Conservation (phyloP, 2,329 filamentous ascomycete species). For the Parastagonospora nodorum region DNA sequence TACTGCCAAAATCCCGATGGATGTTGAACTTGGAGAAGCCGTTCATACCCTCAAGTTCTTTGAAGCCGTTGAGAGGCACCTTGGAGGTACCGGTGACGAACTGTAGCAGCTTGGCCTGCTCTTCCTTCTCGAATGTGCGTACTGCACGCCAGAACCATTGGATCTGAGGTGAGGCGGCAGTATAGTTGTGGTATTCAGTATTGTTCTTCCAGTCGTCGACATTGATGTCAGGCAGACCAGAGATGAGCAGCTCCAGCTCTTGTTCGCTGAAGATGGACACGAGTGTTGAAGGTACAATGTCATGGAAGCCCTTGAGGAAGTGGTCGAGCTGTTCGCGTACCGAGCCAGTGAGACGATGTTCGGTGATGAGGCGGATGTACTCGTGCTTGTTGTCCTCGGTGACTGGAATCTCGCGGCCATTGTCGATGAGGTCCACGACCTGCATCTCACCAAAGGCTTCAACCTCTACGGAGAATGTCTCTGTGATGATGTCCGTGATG, state of each 20-base stretch:
- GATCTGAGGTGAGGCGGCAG: constrained; percentile 89
- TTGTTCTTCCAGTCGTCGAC: constrained; percentile 99
- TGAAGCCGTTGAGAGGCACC: constrained; percentile 97
- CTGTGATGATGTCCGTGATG: constrained; percentile 95
- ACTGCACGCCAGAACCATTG: constrained; percentile 99
- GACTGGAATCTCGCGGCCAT: constrained; percentile 89
- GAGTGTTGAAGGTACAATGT: constrained; percentile 92
- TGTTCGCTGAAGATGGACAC: constrained; percentile 99
- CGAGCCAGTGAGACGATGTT: constrained; percentile 88
- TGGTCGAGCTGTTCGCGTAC: constrained; percentile 93
- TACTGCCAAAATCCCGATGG: constrained; percentile 95
- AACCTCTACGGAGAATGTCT: constrained; percentile 93
- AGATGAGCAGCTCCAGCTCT: constrained; percentile 94
- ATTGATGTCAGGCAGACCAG: constrained; percentile 94
- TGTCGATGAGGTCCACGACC: constrained; percentile 82
- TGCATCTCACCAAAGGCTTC: constrained; percentile 91
- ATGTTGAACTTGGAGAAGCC: constrained; percentile 98
- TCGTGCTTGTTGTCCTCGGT: constrained; percentile 99
- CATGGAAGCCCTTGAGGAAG: constrained; percentile 95
- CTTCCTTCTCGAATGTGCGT: constrained; percentile 97
- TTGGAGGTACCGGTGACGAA: constrained; percentile 99
- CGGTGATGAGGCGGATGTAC: constrained; percentile 91
- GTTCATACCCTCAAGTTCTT: constrained; percentile 99
- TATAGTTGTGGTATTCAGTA: constrained; percentile 98
- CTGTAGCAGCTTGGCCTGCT: constrained; percentile 93